Evolutionary conservation across 257 asterid species (phyloP).

Genomic region (Henckelia pumila): DNA sequence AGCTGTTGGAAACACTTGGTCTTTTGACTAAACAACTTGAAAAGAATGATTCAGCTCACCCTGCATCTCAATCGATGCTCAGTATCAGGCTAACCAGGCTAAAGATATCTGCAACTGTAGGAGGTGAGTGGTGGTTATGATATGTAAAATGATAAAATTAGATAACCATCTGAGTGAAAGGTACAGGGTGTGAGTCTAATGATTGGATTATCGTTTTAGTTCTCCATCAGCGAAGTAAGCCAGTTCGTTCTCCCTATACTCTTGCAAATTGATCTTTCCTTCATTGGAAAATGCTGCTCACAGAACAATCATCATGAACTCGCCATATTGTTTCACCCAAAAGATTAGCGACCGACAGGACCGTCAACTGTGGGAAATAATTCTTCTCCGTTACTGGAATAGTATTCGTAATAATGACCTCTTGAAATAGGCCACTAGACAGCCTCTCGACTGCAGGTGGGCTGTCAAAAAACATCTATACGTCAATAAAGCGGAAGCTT

Average conservation of each 20-base stretch:
- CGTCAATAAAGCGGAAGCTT: slow-evolving; percentile 2
- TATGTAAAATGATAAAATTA: slow-evolving; percentile 6
- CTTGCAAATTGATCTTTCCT: neutral
- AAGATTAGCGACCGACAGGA: slow-evolving; percentile 86
- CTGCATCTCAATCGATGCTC: neutral
- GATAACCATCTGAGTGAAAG: neutral
- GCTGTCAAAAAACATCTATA: slow-evolving; percentile 40
- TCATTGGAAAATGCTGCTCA: slow-evolving; percentile 91
- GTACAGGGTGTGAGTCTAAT: slow-evolving; percentile 4
- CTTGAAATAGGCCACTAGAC: slow-evolving; percentile 89
- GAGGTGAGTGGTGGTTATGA: neutral
- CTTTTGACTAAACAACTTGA: neutral
- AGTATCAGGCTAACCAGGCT: neutral
- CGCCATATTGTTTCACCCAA: slow-evolving; percentile 98
- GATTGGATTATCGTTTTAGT: neutral
- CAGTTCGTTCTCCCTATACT: neutral
- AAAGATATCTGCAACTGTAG: neutral
- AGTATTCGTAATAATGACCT: slow-evolving; percentile 85
- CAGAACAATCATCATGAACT: slow-evolving; percentile 88
- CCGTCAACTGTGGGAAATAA: slow-evolving; percentile 79
- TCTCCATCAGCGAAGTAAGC: slow-evolving; percentile 10
- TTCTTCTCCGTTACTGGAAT: slow-evolving; percentile 75
- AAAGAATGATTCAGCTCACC: neutral
- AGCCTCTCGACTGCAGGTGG: slow-evolving; percentile 94
- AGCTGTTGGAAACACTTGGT: neutral